A percentile compares a stretch with the other conserved stretches of the same genome.
Evolutionary conservation across 2,329 filamentous ascomycete genomes (phyloP).

Genomic region (Lachnellula hyalina): DNA sequence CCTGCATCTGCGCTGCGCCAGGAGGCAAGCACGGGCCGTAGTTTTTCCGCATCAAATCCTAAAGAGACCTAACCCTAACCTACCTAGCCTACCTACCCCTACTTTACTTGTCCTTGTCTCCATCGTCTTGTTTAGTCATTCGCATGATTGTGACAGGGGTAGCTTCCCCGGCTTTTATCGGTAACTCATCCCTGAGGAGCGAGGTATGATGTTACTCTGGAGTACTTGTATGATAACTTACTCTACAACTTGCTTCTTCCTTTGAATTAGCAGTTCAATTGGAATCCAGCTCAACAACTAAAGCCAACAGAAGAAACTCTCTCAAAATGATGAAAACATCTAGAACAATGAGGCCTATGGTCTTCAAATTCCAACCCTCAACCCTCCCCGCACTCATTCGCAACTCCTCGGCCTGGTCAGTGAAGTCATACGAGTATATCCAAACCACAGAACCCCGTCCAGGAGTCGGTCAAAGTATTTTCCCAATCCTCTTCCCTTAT

Average conservation of each 20-base stretch:
- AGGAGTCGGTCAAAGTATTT: conserved; percentile 82
- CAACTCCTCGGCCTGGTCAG: conserved; percentile 27
- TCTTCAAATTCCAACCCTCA: conserved; percentile 26
- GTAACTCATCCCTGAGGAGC: not conserved
- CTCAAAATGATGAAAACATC: conserved; percentile 27
- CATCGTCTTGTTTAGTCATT: no score
- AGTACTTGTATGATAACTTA: no score
- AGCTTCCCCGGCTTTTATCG: conserved; percentile 8
- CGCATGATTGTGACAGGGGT: conserved; percentile 9
- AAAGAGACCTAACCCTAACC: not conserved
- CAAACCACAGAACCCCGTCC: conserved; percentile 76
- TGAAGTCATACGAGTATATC: conserved; percentile 67
- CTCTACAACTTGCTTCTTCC: not conserved
- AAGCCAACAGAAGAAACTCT: not conserved
- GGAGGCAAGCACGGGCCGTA: not conserved
- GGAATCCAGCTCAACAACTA: not conserved
- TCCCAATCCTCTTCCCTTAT: not conserved
- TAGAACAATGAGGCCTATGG: conserved; percentile 26
- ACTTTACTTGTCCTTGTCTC: no score
- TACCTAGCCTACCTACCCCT: no score
- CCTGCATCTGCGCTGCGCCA: not conserved
- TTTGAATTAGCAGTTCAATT: not conserved
- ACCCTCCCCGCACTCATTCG: conserved; percentile 27
- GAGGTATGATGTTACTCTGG: not conserved
- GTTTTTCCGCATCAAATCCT: not conserved